Evolutionary conservation across 768 basidiomycete species (phyloP).

Genomic region (Mycena polygramma): DNA sequence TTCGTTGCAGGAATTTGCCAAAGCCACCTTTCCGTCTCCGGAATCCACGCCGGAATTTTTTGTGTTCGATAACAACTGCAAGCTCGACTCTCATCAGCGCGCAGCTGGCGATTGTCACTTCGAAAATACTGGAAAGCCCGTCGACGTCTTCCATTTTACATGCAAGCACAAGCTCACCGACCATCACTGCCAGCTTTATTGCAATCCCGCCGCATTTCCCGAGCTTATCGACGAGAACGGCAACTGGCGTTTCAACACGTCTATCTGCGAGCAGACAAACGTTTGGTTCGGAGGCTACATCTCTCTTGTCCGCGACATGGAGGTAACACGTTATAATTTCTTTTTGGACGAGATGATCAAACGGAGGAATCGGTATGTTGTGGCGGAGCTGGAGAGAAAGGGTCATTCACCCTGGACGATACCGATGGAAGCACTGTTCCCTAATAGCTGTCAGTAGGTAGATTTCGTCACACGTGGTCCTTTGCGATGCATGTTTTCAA

Average conservation of each 20-base stretch:
- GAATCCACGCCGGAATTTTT: background rate
- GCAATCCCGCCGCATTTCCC: slow-evolving; percentile 29
- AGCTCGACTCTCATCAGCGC: background rate
- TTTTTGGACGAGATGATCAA: slow-evolving; percentile 5
- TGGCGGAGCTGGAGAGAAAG: background rate
- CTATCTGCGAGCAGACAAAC: slow-evolving; percentile 6
- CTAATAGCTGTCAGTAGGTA: too few relatives aligned
- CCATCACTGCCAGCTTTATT: slow-evolving; percentile 27
- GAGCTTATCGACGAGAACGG: background rate
- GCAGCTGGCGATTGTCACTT: background rate
- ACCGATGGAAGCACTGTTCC: background rate
- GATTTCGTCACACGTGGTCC: too few relatives aligned
- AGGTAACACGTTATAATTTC: background rate
- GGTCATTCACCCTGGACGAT: background rate
- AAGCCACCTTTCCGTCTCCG: background rate
- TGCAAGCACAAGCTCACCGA: slow-evolving; percentile 33
- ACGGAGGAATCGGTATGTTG: background rate
- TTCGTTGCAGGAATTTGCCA: background rate
- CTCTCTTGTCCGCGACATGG: background rate
- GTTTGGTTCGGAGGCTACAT: background rate
- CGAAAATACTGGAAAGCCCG: background rate
- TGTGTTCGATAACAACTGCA: background rate
- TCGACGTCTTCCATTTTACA: slow-evolving; percentile 5
- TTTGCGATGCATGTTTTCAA: too few relatives aligned
- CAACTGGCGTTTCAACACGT: slow-evolving; percentile 1